A percentile compares a stretch with the other conserved stretches of the same genome.
These are phyloP conservation scores for Nigrograna mackinnonii DNA, from an alignment of 2,329 filamentous ascomycete species.

Conservation along the genomic window DNA sequence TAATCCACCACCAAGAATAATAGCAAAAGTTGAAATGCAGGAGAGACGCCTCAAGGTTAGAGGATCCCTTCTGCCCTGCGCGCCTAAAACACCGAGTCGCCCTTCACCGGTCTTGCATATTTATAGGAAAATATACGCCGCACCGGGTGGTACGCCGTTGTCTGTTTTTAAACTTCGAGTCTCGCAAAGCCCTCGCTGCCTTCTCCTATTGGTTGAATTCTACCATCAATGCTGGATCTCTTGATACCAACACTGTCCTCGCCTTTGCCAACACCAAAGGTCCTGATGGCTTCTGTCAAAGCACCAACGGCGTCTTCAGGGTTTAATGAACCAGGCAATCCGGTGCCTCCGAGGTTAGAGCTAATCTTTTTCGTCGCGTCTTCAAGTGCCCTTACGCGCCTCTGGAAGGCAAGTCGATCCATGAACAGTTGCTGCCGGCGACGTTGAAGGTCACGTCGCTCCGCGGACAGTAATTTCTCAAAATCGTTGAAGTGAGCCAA, in stretches of 20 bases:
- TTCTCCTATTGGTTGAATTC: conserved; percentile 32
- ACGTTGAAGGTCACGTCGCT: conserved; percentile 89
- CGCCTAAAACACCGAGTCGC: no score
- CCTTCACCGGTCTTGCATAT: background rate
- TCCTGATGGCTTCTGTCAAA: conserved; percentile 36
- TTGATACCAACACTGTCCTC: conserved; percentile 39
- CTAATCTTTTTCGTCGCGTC: conserved; percentile 64
- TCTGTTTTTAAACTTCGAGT: conserved; percentile 32
- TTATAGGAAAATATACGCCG: background rate
- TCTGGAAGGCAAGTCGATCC: conserved; percentile 87
- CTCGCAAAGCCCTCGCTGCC: conserved; percentile 36
- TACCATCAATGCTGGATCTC: conserved; percentile 26
- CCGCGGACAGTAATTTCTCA: conserved; percentile 87
- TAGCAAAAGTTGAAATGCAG: background rate
- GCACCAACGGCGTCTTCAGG: conserved; percentile 35
- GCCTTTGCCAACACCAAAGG: conserved; percentile 40
- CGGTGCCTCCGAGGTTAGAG: conserved; percentile 29
- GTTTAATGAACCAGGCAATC: conserved; percentile 32
- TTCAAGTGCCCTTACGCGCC: conserved; percentile 81
- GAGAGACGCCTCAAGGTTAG: background rate
- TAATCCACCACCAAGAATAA: no score
- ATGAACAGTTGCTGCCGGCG: conserved; percentile 92
- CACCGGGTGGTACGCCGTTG: background rate
- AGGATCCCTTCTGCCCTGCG: background rate
- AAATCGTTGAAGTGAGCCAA: conserved; percentile 96